Percentiles rank a stretch among this genome's conserved stretches.
These are phyloP conservation scores for Fomitopsis pinicola DNA, from an alignment of 1,284 basidiomycete genomes.

Conservation along the genomic window DNA sequence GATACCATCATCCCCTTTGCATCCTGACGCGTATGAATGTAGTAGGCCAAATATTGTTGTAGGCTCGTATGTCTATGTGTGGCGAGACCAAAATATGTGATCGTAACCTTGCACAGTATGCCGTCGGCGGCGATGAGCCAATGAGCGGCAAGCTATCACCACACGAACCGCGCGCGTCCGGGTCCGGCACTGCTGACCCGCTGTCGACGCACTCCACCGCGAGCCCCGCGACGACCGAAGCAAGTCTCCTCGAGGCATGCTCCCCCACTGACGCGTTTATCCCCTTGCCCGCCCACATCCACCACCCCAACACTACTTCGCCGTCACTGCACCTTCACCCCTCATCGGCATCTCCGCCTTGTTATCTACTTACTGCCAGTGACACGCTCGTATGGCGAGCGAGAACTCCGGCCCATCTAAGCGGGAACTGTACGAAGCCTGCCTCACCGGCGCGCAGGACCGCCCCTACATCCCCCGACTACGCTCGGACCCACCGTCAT, in stretches of 20 bases:
- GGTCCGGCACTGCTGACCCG: not conserved
- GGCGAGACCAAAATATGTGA: not conserved
- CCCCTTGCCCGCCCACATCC: not conserved
- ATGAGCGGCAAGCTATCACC: not conserved
- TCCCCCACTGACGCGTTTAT: not conserved
- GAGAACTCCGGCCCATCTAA: conserved; percentile 18
- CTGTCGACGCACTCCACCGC: not conserved
- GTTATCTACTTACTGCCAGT: not conserved
- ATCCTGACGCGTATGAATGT: not conserved
- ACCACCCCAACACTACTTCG: not conserved
- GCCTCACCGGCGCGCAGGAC: conserved; percentile 46
- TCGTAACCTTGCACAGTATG: not conserved
- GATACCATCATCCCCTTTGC: not conserved
- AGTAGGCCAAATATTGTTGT: not conserved
- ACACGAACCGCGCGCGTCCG: not conserved
- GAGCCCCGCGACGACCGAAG: not conserved
- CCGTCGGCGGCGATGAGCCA: not conserved
- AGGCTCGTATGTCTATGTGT: not conserved
- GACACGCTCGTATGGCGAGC: conserved; percentile 1
- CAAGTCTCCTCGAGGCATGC: not conserved
- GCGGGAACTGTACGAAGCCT: conserved; percentile 48
- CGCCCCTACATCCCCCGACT: conserved; percentile 55
- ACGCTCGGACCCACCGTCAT: conserved; percentile 45
- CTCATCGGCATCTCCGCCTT: not conserved
- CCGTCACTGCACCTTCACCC: not conserved